phyloP scores from a whole-genome alignment of 2,329 filamentous ascomycete genomes.

The Ophiostoma triangulosporum region DNA sequence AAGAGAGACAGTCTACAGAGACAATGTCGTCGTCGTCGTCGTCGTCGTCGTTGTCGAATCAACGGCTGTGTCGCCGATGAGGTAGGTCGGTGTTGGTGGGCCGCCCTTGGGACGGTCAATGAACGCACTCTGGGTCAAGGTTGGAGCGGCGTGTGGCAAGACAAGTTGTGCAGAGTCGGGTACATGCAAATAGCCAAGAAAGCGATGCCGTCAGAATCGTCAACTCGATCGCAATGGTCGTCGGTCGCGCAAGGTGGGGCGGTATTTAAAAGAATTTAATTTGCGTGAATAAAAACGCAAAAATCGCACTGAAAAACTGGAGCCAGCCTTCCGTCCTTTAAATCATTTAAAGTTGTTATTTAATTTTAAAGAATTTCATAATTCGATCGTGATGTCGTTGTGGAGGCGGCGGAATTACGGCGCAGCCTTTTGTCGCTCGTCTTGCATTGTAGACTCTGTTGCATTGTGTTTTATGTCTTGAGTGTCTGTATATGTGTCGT shows the following conservation, averaged over 20 bases:
- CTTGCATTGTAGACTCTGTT: no score
- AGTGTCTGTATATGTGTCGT: no score
- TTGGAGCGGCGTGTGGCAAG: not conserved
- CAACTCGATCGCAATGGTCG: not conserved
- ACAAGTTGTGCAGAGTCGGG: not conserved
- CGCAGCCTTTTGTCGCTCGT: no score
- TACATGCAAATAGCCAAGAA: not conserved
- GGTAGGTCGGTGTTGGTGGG: not conserved
- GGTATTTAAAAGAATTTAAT: not conserved
- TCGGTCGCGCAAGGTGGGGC: slow-evolving; percentile 1
- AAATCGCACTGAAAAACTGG: slow-evolving; percentile 1
- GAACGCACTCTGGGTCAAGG: not conserved
- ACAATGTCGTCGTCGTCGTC: not conserved
- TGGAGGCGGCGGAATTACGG: no score
- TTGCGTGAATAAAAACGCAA: not conserved
- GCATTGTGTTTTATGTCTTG: no score
- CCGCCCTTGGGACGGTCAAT: not conserved
- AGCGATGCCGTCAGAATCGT: not conserved
- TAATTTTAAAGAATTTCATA: not conserved
- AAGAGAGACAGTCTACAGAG: not conserved
- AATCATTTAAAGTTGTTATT: not conserved
- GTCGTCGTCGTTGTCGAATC: not conserved
- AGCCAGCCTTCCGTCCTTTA: not conserved
- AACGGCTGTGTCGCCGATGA: not conserved
- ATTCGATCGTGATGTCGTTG: not conserved